Percentiles rank a stretch among this genome's conserved stretches.
Evolutionary conservation across 768 basidiomycete species (phyloP).

Genomic region (Dacryopinax spathularia): DNA sequence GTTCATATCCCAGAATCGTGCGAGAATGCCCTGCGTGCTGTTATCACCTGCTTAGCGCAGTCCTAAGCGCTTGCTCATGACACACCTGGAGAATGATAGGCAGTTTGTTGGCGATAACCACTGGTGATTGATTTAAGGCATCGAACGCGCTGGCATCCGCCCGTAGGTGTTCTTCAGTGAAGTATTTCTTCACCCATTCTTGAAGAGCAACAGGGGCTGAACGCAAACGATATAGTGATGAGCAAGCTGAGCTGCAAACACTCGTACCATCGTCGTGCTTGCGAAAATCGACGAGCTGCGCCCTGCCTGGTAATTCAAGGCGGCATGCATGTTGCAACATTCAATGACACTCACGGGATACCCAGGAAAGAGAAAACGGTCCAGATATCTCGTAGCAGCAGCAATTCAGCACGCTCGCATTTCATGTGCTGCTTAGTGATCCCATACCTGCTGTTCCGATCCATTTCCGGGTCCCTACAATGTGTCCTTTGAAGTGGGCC

Average conservation of each 20-base stretch:
- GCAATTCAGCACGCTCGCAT: too few species aligned
- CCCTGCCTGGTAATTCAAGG: conserved; percentile 29
- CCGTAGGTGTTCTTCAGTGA: conserved; percentile 25
- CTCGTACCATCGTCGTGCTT: conserved; percentile 34
- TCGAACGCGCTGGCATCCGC: conserved; percentile 35
- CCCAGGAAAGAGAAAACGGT: conserved; percentile 64
- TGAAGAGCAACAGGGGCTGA: conserved; percentile 38
- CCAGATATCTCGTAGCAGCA: conserved; percentile 62
- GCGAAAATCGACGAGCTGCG: conserved; percentile 49
- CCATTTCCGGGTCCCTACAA: conserved; percentile 52
- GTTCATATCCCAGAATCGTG: conserved; percentile 72
- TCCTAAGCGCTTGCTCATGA: neutral
- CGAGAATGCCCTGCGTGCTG: conserved; percentile 79
- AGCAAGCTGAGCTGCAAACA: neutral
- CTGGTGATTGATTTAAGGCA: conserved; percentile 38
- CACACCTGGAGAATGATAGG: conserved; percentile 53
- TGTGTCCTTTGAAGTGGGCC: conserved; percentile 37
- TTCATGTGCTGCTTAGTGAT: too few species aligned
- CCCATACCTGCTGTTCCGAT: conserved; percentile 65
- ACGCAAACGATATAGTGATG: neutral
- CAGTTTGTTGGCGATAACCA: conserved; percentile 49
- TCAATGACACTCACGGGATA: conserved; percentile 51
- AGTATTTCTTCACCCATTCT: conserved; percentile 68
- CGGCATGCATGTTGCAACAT: too few species aligned
- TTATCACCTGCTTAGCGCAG: neutral